Base-by-base conservation (phyloP, 495 filamentous ascomycete species). In the Oidiodendron maius region DNA sequence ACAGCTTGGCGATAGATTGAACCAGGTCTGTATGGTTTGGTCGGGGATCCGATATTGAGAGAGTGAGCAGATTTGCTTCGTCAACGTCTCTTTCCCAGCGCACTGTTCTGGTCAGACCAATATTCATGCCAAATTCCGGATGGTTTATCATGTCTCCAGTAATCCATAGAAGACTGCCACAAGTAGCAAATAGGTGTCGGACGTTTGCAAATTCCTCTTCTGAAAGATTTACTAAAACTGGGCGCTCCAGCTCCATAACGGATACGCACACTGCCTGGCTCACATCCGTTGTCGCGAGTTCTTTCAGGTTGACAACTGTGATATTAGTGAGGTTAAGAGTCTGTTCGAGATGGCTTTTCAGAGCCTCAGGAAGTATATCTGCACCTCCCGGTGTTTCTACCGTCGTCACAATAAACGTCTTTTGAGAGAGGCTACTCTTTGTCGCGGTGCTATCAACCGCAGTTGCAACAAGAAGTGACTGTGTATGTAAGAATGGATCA, bases 111-210 rank as follows among this genome's bases (percentile, higher is more conserved):
- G 26, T 16, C 6, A 53, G 4, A 12, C 28, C 44, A 9, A 18
- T 39, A 15, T 25, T 21, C 15, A 39, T 13, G 30, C 24, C 40
- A 3, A 28, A 12, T 8, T 22, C 28, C 21, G 52, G 52, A 13
- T 36, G 21, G 8, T 10, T 1, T 8, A 11, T 23, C 20, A 22
- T 44, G 9, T 48, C 53, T 22, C 25, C 35, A 16, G 42, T 52
- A 6, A 52, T 18, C 53, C 53, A 56, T 25, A 56, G 55, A 26
- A 71, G 18, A 15, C 68, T 64, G 0, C 53, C 46, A 1, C 67
- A 43, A 17, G 21, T 22, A 15, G 58, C 60, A 34, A 77, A 51
- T 4, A 72, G 63, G 4, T 55, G 52, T 22, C 65, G 55, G 38
- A 78, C 51, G 28, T 60, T 46, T 24, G 62, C 57, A 17, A 71